Conservation (phyloP, 2,329 filamentous ascomycete genomes). For the Alternaria triticimaculans region DNA sequence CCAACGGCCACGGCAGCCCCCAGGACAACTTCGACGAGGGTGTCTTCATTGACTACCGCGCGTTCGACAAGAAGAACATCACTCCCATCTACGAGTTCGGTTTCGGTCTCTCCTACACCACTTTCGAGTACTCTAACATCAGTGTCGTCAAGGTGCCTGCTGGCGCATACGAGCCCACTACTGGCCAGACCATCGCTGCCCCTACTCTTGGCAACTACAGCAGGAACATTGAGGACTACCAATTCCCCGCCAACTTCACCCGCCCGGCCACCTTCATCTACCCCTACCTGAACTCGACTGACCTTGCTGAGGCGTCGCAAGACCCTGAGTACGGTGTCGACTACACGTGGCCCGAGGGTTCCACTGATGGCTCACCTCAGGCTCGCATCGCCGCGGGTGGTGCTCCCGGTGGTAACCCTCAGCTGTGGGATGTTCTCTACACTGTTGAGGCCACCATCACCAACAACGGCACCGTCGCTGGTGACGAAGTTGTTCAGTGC, state of each 20-base stretch:
- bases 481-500: slow-evolving; percentile 77
- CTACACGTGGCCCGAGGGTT: slow-evolving; percentile 64
- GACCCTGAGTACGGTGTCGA: slow-evolving; percentile 68
- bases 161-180: slow-evolving; percentile 64
- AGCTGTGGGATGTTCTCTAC: slow-evolving; percentile 73
- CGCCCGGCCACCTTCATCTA: slow-evolving; percentile 68
- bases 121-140: slow-evolving; percentile 76
- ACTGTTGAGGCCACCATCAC: slow-evolving; percentile 70
- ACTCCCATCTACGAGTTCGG: slow-evolving; percentile 83
- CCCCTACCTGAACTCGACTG: slow-evolving; percentile 72
- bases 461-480: slow-evolving; percentile 70
- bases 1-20: slow-evolving; percentile 70
- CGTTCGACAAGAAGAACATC: slow-evolving; percentile 71
- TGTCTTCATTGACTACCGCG: slow-evolving; percentile 80
- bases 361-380: slow-evolving; percentile 64
- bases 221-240: slow-evolving; percentile 68
- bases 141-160: slow-evolving; percentile 60
- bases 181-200: slow-evolving; percentile 67
- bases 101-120: slow-evolving; percentile 80
- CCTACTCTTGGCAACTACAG: slow-evolving; percentile 70
- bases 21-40: slow-evolving; percentile 80
- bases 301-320: slow-evolving; percentile 62
- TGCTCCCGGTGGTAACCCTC: slow-evolving; percentile 64
- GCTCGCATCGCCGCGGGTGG: slow-evolving; percentile 69
- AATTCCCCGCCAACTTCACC: slow-evolving; percentile 68